Percentiles rank a stretch among this genome's conserved stretches.
These are phyloP conservation scores for Gossypium australe DNA, from an alignment of 345 rosid genomes.

Conservation along the genomic window DNA sequence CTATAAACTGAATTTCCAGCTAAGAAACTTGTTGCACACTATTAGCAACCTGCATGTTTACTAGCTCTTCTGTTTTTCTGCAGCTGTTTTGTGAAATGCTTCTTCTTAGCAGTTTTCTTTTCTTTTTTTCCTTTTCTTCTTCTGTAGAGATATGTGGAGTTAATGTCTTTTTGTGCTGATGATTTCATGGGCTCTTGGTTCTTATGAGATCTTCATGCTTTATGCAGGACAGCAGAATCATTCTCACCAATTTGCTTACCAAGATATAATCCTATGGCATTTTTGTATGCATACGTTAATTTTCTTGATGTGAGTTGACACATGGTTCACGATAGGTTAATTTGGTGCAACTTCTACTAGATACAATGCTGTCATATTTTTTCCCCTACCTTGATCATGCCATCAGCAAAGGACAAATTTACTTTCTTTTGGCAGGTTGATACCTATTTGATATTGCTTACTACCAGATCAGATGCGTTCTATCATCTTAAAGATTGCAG, in stretches of 20 bases:
- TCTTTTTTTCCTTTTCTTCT: background rate
- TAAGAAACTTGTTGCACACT: background rate
- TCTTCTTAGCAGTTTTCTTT: background rate
- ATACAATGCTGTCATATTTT: background rate
- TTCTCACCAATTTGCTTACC: constrained; percentile 99
- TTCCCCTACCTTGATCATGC: constrained; percentile 1
- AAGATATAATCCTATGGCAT: constrained; percentile 92
- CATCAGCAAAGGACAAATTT: background rate
- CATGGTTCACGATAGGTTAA: constrained; percentile 8
- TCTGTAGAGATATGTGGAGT: background rate
- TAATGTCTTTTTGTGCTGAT: background rate
- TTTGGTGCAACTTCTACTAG: background rate
- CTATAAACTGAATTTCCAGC: background rate
- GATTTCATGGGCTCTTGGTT: constrained; percentile 3
- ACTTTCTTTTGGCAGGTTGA: constrained; percentile 56
- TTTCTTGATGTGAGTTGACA: constrained; percentile 80
- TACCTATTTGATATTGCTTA: constrained; percentile 84
- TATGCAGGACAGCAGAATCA: constrained; percentile 91
- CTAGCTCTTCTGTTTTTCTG: background rate
- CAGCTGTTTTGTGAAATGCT: background rate
- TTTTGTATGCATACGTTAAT: constrained; percentile 91
- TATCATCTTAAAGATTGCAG: constrained; percentile 98
- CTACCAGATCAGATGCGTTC: constrained; percentile 93
- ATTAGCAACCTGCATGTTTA: background rate
- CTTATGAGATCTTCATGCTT: constrained; percentile 15